Evolutionary conservation across 805 yeast species (phyloP), one percentile per base, ranked within the genome.

Genomic region (Myxozyma mucilagina): DNA sequence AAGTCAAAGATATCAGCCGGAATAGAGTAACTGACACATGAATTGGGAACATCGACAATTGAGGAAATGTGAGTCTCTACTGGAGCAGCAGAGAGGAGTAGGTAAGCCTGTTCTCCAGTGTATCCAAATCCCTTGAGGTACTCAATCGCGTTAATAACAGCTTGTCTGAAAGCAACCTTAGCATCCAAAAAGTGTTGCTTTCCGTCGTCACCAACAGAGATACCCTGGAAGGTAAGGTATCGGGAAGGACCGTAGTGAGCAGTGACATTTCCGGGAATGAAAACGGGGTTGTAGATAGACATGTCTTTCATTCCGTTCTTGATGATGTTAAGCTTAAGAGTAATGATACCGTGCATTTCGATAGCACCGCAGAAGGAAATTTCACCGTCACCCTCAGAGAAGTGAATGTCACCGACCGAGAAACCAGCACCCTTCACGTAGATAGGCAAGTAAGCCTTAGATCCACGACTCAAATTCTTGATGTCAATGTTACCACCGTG

Each of bases 341-440:
- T 79, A 62, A 80, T 75, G 56, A 73, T 72, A 5, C 84, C 83
- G 20, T 80, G 75, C 82, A 79, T 80, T 67, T 80, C 84, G 63
- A 80, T 80, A 11, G 82, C 84, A 38, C 84, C 84, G 68, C 84
- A 80, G 66, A 80, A 80, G 14, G 83, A 76, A 39, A 80, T 79
- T 64, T 80, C 84, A n/a, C 83, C 84, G 66, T 80, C 83, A n/a
- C 84, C 84, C 68, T 80, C 83, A 31, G 81, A 76, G 68, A 80
- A 80, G 67, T 80, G 84, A 44, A 80, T 66, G 66, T 80, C 84
- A 7, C 84, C 84, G 44, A 80, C 73, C 24, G 80, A 76, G 39
- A 80, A 72, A 63, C 78, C 77, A 41, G 80, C 84, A 7, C 84
- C 84, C 24, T 69, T 69, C 20, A 80, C 78, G 68, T 80, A 72